Conservation (phyloP, 208 protist species). For the Novymonas esmeraldas region DNA sequence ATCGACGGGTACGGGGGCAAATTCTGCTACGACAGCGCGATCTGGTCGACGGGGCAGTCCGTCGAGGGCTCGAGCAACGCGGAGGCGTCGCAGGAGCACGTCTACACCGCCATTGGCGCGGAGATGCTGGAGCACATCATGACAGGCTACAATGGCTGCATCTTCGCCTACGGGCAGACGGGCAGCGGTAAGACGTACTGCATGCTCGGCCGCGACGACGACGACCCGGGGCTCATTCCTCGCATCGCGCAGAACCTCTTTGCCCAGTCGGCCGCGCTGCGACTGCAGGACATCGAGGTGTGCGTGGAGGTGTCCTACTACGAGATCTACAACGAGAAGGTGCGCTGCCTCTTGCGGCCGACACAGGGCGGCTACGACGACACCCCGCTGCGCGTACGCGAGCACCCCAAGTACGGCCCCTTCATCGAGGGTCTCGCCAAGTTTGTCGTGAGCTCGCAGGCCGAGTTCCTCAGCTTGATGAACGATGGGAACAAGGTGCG, state of each 20-base stretch:
- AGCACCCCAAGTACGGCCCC: slow-evolving; percentile 80
- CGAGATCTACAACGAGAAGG: slow-evolving; percentile 93
- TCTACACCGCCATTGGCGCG: slow-evolving; percentile 63
- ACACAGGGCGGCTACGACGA: slow-evolving; percentile 60
- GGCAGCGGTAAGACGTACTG: slow-evolving; percentile 89
- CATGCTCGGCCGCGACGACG: slow-evolving; percentile 59
- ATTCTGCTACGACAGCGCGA: slow-evolving; percentile 75
- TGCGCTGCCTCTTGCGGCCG: slow-evolving; percentile 73
- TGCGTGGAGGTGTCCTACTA: slow-evolving; percentile 84
- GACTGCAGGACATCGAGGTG: slow-evolving; percentile 63
- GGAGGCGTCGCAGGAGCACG: slow-evolving; percentile 59
- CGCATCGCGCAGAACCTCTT: slow-evolving; percentile 73
- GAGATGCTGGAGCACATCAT: slow-evolving; percentile 65
- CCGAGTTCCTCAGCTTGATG: slow-evolving; percentile 80
- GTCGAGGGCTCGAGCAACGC: slow-evolving; percentile 41
- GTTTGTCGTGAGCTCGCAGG: slow-evolving; percentile 63
- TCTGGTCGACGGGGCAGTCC: slow-evolving; percentile 57
- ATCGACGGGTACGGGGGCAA: slow-evolving; percentile 38
- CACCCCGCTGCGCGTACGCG: slow-evolving; percentile 68
- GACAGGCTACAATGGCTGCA: slow-evolving; percentile 86
- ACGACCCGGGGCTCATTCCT: slow-evolving; percentile 62
- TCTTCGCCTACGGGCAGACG: slow-evolving; percentile 92
- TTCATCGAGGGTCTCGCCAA: slow-evolving; percentile 83
- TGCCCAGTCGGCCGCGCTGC: slow-evolving; percentile 33
- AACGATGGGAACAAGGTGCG: slow-evolving; percentile 86